Evolutionary conservation across 2,329 filamentous ascomycete species (phyloP).

Genomic region (Cordyceps cateniannulata): DNA sequence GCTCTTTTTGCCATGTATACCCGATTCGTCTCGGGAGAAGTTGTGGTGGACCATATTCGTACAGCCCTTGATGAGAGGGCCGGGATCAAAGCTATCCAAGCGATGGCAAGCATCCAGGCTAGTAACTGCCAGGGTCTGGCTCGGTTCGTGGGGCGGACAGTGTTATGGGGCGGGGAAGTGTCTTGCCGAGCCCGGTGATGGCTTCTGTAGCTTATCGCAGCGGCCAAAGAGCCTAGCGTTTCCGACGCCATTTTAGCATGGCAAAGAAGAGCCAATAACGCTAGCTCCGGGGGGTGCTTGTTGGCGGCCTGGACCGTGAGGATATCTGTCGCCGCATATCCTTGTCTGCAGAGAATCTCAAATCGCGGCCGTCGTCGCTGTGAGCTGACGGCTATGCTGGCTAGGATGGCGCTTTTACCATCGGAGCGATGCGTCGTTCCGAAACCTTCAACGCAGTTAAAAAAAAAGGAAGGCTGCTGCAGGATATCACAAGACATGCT

Average conservation of each 20-base stretch:
- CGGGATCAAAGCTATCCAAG: no score
- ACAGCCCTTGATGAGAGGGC: no score
- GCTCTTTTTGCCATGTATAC: not conserved
- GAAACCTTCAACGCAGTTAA: not conserved
- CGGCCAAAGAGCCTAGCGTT: not conserved
- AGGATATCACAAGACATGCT: constrained; percentile 6
- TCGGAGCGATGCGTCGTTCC: constrained; percentile 4
- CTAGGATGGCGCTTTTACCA: not conserved
- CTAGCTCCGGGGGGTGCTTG: not conserved
- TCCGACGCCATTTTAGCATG: constrained; percentile 1
- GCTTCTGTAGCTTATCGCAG: constrained; percentile 11
- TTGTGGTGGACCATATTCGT: not conserved
- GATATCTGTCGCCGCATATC: not conserved
- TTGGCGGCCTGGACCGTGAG: not conserved
- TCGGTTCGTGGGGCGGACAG: constrained; percentile 1
- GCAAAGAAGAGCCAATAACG: not conserved
- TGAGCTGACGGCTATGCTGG: not conserved
- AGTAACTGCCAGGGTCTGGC: not conserved
- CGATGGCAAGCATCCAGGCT: not conserved
- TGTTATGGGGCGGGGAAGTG: constrained; percentile 11
- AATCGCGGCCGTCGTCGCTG: not conserved
- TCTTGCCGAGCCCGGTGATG: constrained; percentile 10
- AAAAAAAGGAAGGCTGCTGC: constrained; percentile 1
- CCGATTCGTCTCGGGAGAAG: not conserved
- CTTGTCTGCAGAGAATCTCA: not conserved